Evolutionary conservation across 1,139 yeast genomes (phyloP).

Genomic region (Taphrina confusa): DNA sequence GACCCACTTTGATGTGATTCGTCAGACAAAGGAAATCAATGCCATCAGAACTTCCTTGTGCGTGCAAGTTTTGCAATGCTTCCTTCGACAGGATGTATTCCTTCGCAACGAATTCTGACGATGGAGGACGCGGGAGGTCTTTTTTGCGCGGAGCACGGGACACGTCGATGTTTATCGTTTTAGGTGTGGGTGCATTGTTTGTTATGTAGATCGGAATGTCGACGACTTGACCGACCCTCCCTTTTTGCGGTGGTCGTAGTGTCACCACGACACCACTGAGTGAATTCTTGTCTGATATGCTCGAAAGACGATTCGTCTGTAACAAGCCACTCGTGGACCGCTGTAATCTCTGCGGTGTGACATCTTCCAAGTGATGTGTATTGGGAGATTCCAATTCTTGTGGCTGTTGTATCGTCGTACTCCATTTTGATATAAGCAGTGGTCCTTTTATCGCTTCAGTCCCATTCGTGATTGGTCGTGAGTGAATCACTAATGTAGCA

Average conservation of each 20-base stretch:
- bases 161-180: conserved; percentile 6
- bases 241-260: neutral
- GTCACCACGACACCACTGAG: conserved; percentile 1
- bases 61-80: neutral
- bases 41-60: neutral
- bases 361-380: conserved; percentile 3
- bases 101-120: neutral
- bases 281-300: neutral
- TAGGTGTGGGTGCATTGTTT: neutral
- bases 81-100: neutral
- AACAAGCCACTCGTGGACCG: neutral
- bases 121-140: conserved; percentile 2
- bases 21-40: conserved; percentile 10
- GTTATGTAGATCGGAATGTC: neutral
- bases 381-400: neutral
- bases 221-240: neutral
- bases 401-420: neutral
- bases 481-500: neutral
- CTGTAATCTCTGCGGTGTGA: neutral
- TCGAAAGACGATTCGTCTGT: neutral
- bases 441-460: neutral
- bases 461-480: conserved; percentile 7
- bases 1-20: neutral
- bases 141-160: neutral
- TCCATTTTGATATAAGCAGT: conserved; percentile 12